These are phyloP conservation scores for Artomyces pyxidatus DNA, from an alignment of 768 basidiomycete genomes.

Conservation along the genomic window DNA sequence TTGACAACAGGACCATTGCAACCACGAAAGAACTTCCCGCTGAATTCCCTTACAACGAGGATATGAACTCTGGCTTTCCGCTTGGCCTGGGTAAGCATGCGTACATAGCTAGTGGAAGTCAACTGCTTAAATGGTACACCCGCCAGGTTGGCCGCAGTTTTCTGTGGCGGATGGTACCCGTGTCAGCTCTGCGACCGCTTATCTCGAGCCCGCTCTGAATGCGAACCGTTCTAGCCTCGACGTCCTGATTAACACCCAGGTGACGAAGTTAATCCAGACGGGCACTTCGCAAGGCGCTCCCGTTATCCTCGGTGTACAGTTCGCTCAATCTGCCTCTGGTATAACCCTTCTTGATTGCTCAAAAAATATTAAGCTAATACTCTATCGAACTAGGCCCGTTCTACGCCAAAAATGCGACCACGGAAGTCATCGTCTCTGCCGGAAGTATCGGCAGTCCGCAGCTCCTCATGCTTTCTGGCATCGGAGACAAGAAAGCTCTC, in stretches of 20 bases:
- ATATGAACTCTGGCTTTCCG: slow-evolving; percentile 34
- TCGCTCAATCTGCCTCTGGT: neutral
- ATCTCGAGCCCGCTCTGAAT: slow-evolving; percentile 1
- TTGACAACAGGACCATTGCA: slow-evolving; percentile 29
- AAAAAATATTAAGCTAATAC: neutral
- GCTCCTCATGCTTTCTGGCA: slow-evolving; percentile 25
- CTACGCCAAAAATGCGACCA: neutral
- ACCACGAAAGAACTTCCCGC: slow-evolving; percentile 28
- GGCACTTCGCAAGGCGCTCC: neutral
- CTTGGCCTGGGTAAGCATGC: slow-evolving; percentile 30
- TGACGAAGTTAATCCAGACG: slow-evolving; percentile 14
- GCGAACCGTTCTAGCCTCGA: slow-evolving; percentile 3
- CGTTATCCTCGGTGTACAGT: slow-evolving; percentile 6
- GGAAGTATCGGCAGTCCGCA: neutral
- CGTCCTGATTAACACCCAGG: slow-evolving; percentile 8
- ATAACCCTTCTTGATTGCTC: neutral
- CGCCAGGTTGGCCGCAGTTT: neutral
- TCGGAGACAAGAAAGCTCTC: slow-evolving; percentile 24
- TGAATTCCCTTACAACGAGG: slow-evolving; percentile 33
- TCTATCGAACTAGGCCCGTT: neutral
- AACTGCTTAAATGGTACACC: neutral
- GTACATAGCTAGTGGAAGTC: neutral
- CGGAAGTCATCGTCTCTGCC: slow-evolving; percentile 2
- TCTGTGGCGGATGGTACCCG: slow-evolving; percentile 1
- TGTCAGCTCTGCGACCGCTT: slow-evolving; percentile 4